Conservation (phyloP, 2,329 filamentous ascomycete genomes). For the Meredithiella fracta region DNA sequence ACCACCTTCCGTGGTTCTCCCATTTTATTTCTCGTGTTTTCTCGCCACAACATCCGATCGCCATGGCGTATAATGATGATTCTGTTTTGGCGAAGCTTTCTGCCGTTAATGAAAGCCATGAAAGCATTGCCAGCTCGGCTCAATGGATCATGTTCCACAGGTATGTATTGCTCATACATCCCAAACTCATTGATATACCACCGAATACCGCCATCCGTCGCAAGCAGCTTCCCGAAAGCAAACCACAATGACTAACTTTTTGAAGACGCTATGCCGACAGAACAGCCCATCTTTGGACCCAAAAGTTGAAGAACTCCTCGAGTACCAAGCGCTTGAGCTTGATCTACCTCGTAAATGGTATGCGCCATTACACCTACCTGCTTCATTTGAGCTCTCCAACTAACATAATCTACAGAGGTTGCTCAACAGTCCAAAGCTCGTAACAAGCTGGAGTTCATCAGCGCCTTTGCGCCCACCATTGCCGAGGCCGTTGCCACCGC, state of each 20-base stretch:
- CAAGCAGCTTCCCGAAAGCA: background rate
- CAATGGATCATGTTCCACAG: constrained; percentile 99
- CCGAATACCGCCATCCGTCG: background rate
- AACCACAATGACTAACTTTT: background rate
- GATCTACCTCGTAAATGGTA: constrained; percentile 90
- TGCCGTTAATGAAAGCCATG: constrained; percentile 89
- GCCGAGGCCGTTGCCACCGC: constrained; percentile 80
- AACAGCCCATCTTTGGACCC: constrained; percentile 82
- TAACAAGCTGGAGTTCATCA: constrained; percentile 79
- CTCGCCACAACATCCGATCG: constrained; percentile 13
- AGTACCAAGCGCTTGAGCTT: constrained; percentile 76
- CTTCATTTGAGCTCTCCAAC: background rate
- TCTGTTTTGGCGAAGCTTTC: constrained; percentile 88
- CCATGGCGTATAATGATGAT: constrained; percentile 91
- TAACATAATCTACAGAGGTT: constrained; percentile 48
- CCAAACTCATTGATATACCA: background rate
- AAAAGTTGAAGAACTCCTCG: constrained; percentile 72
- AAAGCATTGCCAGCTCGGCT: constrained; percentile 87
- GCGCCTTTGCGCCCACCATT: constrained; percentile 80
- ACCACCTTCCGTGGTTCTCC: background rate
- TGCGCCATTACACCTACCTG: constrained; percentile 17
- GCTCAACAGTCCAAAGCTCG: constrained; percentile 90
- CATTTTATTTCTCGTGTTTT: background rate
- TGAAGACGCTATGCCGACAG: constrained; percentile 75
- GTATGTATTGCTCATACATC: constrained; percentile 32